Percentiles rank a stretch among this genome's conserved stretches.
phyloP scores from a whole-genome alignment of 345 rosid species.

The Firmiana major region DNA sequence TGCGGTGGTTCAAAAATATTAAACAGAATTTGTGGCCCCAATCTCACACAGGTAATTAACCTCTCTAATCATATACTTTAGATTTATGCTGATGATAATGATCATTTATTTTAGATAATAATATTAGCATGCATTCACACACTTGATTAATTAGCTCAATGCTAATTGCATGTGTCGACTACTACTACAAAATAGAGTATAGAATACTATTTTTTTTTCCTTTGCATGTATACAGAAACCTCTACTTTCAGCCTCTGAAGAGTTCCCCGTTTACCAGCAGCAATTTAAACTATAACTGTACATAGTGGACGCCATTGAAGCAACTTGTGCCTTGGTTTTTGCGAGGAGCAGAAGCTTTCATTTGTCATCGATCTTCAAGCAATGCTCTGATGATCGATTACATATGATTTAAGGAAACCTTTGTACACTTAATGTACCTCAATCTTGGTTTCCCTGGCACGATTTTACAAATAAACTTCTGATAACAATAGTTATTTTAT shows the following conservation, averaged over 20 bases:
- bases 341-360: background rate
- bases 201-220: no score
- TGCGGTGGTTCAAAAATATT: background rate
- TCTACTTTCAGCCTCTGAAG: conserved; percentile 5
- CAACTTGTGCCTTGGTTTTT: background rate
- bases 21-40: background rate
- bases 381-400: background rate
- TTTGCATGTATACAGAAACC: background rate
- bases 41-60: conserved; percentile 13
- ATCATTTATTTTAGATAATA: no score
- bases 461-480: no score
- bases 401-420: no score
- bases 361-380: background rate
- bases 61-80: no score
- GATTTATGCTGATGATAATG: no score
- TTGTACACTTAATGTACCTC: background rate
- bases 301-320: background rate
- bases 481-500: no score
- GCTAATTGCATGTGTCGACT: no score
- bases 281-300: conserved; percentile 2
- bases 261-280: background rate
- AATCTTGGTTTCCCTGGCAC: background rate
- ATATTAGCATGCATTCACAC: no score
- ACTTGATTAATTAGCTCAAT: no score
- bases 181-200: no score